Percentiles rank a stretch among this genome's conserved stretches.
Conservation (phyloP, 176 grass and related monocot genomes). For the Cenchrus fungigraminus region DNA sequence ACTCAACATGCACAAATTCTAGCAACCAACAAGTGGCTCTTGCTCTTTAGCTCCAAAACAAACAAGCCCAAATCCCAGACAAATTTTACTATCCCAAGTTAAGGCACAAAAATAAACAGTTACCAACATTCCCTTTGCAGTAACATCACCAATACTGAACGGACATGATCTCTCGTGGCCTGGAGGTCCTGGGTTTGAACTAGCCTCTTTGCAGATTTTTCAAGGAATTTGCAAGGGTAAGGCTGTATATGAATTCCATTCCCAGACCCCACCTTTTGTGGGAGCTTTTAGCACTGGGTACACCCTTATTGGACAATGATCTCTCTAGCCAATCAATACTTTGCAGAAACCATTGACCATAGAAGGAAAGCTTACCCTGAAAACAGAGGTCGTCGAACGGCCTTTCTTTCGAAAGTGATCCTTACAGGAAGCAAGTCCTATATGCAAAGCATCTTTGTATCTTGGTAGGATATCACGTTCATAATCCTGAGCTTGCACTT, state of each 20-base stretch:
- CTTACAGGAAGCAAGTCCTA: constrained; percentile 67
- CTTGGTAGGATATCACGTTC: constrained; percentile 84
- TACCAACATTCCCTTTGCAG: not conserved
- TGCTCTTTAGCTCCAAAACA: not conserved
- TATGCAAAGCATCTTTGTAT: constrained; percentile 74
- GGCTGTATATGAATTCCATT: no score
- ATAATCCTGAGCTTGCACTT: constrained; percentile 75
- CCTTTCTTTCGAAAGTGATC: constrained; percentile 56
- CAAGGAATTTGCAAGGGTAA: no score
- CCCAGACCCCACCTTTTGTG: no score
- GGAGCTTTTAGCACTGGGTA: no score
- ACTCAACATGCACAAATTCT: not conserved
- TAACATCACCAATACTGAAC: not conserved
- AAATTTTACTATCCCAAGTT: not conserved
- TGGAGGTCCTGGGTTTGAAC: no score
- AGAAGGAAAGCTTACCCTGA: constrained; percentile 53
- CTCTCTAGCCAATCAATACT: not conserved
- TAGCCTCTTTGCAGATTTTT: no score
- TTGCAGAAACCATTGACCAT: not conserved
- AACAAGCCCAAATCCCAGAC: not conserved
- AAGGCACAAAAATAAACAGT: not conserved
- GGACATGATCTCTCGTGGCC: not conserved
- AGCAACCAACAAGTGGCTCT: not conserved
- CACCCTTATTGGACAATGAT: no score
- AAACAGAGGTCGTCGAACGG: constrained; percentile 57